phyloP scores from a whole-genome alignment of 495 filamentous ascomycete species.

The Talaromyces liani region DNA sequence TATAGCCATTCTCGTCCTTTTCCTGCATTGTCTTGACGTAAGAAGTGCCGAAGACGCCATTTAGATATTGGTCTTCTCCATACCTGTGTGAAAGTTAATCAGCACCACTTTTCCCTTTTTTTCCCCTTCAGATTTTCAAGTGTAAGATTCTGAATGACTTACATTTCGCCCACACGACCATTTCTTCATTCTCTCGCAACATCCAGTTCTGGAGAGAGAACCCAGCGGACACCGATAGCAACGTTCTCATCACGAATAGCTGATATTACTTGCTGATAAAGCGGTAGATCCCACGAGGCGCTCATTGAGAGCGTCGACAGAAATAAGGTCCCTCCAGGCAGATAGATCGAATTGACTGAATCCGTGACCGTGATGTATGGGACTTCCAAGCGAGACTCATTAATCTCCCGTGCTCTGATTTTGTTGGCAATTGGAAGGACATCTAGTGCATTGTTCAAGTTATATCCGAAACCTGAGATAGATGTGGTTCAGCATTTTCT shows the following conservation, averaged over 20 bases:
- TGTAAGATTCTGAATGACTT: neutral
- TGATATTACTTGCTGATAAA: neutral
- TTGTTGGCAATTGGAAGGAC: neutral
- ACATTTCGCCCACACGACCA: neutral
- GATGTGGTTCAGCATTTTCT: neutral
- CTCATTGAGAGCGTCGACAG: neutral
- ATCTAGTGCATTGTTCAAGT: neutral
- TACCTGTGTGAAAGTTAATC: neutral
- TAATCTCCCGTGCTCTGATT: neutral
- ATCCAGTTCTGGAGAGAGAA: neutral
- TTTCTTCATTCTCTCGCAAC: neutral
- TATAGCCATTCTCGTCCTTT: neutral
- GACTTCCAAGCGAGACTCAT: neutral
- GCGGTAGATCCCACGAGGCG: neutral
- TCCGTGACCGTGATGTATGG: neutral
- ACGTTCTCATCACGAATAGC: neutral
- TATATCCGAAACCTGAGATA: neutral
- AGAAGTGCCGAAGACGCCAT: neutral
- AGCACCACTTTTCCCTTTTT: neutral
- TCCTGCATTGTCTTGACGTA: neutral
- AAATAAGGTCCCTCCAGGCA: neutral
- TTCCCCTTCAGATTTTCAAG: neutral
- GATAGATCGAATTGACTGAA: neutral
- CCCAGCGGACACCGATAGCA: neutral
- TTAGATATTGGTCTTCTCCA: neutral